Evolutionary conservation across 1,139 yeast genomes (phyloP).

Genomic region (Geotrichum macrosporum): DNA sequence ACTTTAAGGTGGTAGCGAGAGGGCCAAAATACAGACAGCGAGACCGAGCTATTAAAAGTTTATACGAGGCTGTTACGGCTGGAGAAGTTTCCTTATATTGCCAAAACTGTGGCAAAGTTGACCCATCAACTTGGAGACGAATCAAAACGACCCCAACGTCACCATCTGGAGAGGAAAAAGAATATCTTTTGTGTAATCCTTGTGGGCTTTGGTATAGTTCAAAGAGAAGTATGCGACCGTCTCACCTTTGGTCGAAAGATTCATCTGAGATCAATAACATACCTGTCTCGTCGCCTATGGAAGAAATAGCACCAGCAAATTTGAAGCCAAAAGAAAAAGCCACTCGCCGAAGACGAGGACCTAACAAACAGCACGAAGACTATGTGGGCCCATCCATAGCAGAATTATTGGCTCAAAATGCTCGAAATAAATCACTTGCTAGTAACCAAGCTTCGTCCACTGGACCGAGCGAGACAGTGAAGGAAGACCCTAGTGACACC

Average conservation of each 20-base stretch:
- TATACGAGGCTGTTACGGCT: constrained; percentile 6
- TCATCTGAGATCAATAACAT: background rate
- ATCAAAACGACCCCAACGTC: constrained; percentile 18
- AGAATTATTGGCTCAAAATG: constrained; percentile 14
- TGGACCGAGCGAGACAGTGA: no score
- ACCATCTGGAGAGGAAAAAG: constrained; percentile 22
- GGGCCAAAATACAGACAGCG: constrained; percentile 8
- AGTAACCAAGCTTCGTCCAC: background rate
- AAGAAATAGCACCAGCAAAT: background rate
- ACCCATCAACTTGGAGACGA: constrained; percentile 40
- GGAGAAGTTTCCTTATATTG: constrained; percentile 28
- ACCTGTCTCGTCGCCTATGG: constrained; percentile 1
- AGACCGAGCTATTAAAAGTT: constrained; percentile 4
- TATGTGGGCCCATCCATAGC: constrained; percentile 20
- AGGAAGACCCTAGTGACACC: background rate
- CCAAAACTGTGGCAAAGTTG: constrained; percentile 39
- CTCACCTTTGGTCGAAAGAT: constrained; percentile 14
- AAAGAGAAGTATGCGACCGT: constrained; percentile 38
- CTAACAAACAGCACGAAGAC: constrained; percentile 14
- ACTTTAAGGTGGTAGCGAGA: constrained; percentile 7
- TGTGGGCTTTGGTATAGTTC: constrained; percentile 38
- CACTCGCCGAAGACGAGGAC: constrained; percentile 11
- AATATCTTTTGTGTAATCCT: constrained; percentile 36
- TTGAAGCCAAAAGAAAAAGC: constrained; percentile 13
- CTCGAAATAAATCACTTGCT: constrained; percentile 5